Base-by-base conservation (phyloP, 768 basidiomycete species). In the Amanita rimosa region DNA sequence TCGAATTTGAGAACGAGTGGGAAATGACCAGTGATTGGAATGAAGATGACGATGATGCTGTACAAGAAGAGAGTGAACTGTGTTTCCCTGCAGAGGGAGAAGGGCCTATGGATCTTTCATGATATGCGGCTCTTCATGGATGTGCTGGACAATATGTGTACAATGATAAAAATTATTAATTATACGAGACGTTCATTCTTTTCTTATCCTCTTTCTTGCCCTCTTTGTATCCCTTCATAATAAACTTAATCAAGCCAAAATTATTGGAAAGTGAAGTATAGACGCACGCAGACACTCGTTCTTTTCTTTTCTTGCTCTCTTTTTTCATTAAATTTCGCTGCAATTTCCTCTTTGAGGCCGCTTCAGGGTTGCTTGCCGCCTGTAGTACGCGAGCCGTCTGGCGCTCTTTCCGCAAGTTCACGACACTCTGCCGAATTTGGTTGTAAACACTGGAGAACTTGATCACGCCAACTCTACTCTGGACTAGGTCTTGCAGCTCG, bases 21-120 rank as follows among this genome's bases (percentile, higher is more conserved):
- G 88, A 90, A 62, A 79, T 85, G 36, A 87, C 84, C 44, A 89
- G 87, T 55, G 86, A 89, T 65, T 90, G 87, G 85, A 90, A 90
- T 62, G 87, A 89, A 62, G 87, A 90, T 53, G 87, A 90, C 56
- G 81, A 83, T 2, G 86, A 90, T 51, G 84, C 82, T 3, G 78
- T 77, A 16, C 62, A 60, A 17, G 86, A 89, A 57, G 85, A 90
- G 62, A 79, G 77, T 47, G 73, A 73, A 41, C 60, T 88, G 3
- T 87, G 86, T 60, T 86, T 83, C 64, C 76, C 81, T 14, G 62
- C 60, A 22, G 69, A 70, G 21, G 69, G 66, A 1, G 71, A 72
- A 49, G 63, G 65, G 6, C 61, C 70, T 3, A 73, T 71, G 71
- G 69, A 72, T 58, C 48, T 69, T 37, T 67, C 66, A 21, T 71